These are phyloP conservation scores for Vigna trinervia DNA, from an alignment of 306 rosid species.

Conservation along the genomic window DNA sequence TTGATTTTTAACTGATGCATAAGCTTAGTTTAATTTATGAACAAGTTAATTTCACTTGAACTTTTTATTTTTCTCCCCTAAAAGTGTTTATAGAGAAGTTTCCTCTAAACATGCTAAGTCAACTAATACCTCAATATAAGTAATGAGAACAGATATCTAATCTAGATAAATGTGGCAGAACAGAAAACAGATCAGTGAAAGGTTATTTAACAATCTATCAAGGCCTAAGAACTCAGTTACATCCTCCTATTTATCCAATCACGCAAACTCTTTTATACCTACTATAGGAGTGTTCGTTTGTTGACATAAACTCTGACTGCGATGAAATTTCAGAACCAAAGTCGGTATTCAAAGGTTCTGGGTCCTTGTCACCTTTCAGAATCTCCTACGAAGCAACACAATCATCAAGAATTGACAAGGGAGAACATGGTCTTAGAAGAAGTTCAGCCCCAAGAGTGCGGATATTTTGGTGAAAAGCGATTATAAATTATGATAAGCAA, in stretches of 20 bases:
- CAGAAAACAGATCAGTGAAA: constrained; percentile 24
- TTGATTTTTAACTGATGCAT: no score
- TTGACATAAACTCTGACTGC: constrained; percentile 66
- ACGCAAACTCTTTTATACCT: constrained; percentile 45
- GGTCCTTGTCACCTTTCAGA: constrained; percentile 54
- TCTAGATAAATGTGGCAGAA: constrained; percentile 12
- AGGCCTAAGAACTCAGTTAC: constrained; percentile 14
- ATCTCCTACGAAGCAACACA: constrained; percentile 60
- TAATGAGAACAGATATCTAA: constrained; percentile 29
- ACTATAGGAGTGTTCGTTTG: constrained; percentile 55
- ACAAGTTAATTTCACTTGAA: no score
- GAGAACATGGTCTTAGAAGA: not conserved
- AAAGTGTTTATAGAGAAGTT: no score
- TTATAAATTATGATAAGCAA: constrained; percentile 3
- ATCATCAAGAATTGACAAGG: constrained; percentile 27
- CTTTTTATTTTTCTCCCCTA: no score
- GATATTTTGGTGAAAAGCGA: constrained; percentile 8
- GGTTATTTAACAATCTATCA: constrained; percentile 29
- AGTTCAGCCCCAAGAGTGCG: constrained; percentile 22
- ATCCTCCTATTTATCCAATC: constrained; percentile 31
- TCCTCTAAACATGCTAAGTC: not conserved
- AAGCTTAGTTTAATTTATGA: no score
- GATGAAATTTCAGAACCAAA: constrained; percentile 70
- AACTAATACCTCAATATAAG: constrained; percentile 27
- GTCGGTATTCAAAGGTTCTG: constrained; percentile 61